These are phyloP conservation scores for Hericium coralloides DNA, from an alignment of 768 basidiomycete species.

Conservation along the genomic window DNA sequence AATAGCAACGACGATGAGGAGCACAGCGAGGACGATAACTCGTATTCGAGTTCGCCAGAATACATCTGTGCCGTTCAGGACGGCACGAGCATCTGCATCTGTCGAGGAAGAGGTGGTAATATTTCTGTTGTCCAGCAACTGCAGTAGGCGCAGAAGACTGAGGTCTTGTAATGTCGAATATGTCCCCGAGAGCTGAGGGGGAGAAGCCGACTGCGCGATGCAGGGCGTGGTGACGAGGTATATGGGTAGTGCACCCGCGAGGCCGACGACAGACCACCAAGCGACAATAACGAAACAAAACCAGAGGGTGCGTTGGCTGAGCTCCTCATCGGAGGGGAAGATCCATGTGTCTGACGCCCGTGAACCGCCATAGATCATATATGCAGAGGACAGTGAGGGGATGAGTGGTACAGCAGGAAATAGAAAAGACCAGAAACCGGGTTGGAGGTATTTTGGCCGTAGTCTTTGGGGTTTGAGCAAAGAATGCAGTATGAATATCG, in stretches of 20 bases:
- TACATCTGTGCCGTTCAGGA: slow-evolving; percentile 26
- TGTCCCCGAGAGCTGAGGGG: slow-evolving; percentile 42
- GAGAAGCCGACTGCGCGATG: slow-evolving; percentile 40
- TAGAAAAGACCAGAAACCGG: slow-evolving; percentile 57
- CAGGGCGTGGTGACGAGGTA: slow-evolving; percentile 67
- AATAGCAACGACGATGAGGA: slow-evolving; percentile 54
- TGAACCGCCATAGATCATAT: slow-evolving; percentile 45
- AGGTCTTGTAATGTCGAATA: slow-evolving; percentile 69
- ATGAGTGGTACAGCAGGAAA: slow-evolving; percentile 61
- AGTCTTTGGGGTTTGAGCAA: slow-evolving; percentile 30
- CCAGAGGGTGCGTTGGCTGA: slow-evolving; percentile 65
- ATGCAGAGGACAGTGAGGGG: slow-evolving; percentile 47
- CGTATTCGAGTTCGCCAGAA: slow-evolving; percentile 43
- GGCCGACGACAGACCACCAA: slow-evolving; percentile 59
- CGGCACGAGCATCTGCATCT: slow-evolving; percentile 27
- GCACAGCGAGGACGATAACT: slow-evolving; percentile 56
- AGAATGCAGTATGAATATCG: not conserved
- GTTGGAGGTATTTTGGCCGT: slow-evolving; percentile 53
- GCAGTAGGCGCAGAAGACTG: slow-evolving; percentile 65
- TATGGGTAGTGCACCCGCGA: slow-evolving; percentile 65
- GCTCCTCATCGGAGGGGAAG: slow-evolving; percentile 70
- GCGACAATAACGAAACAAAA: slow-evolving; percentile 52
- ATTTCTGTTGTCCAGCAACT: slow-evolving; percentile 40
- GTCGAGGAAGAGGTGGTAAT: slow-evolving; percentile 24
- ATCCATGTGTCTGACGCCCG: slow-evolving; percentile 39